Evolutionary conservation across 768 basidiomycete species (phyloP).

Genomic region (Amanita muscaria): DNA sequence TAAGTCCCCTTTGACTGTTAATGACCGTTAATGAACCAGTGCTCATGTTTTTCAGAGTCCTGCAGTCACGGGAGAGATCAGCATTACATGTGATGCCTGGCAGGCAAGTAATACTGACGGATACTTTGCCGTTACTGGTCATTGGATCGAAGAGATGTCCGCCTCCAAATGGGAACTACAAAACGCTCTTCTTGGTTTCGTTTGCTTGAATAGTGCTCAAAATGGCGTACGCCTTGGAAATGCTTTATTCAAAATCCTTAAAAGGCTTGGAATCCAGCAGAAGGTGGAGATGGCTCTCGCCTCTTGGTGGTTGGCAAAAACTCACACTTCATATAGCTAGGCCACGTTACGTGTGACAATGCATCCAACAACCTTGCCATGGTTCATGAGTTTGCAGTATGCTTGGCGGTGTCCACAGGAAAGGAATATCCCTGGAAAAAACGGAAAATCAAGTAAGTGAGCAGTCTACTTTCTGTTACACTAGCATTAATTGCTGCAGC

Average conservation of each 20-base stretch:
- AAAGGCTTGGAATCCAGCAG: constrained; percentile 18
- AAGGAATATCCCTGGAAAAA: background rate
- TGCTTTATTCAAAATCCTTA: constrained; percentile 27
- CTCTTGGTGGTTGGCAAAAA: constrained; percentile 17
- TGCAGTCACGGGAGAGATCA: background rate
- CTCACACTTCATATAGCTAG: no score
- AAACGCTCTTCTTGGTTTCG: constrained; percentile 24
- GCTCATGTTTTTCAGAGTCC: background rate
- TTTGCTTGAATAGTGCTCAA: constrained; percentile 28
- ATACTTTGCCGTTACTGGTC: constrained; percentile 31
- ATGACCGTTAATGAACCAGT: no score
- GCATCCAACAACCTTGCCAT: no score
- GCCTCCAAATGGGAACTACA: constrained; percentile 19
- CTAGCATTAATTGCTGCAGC: background rate
- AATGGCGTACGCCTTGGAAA: constrained; percentile 26
- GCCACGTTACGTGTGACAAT: no score
- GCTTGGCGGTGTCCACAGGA: background rate
- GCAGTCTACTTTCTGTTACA: background rate
- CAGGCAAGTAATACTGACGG: constrained; percentile 21
- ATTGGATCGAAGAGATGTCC: constrained; percentile 28
- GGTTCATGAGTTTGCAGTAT: background rate
- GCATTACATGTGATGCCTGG: constrained; percentile 8
- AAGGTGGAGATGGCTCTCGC: constrained; percentile 18
- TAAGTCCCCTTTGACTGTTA: no score
- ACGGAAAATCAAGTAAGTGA: background rate